phyloP scores from a whole-genome alignment of 805 yeast species.

The Spathaspora passalidarum region DNA sequence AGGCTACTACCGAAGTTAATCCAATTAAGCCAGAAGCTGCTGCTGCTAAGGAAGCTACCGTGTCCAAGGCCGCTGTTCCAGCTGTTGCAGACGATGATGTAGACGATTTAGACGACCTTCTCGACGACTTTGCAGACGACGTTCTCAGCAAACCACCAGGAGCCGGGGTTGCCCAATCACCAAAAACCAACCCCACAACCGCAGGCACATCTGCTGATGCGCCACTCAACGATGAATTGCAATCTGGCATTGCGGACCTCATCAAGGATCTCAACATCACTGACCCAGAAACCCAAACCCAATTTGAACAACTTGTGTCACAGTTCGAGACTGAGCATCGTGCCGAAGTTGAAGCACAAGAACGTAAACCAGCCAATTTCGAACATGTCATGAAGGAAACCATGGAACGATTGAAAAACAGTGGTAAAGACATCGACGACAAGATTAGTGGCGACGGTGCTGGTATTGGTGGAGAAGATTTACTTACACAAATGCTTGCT shows the following conservation, averaged over 20 bases:
- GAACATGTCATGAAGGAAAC: conserved; percentile 79
- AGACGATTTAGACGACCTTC: conserved; percentile 77
- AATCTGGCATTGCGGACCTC: conserved; percentile 38
- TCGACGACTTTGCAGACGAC: conserved; percentile 82
- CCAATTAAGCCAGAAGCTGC: neutral
- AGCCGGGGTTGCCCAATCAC: conserved; percentile 11
- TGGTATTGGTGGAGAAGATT: conserved; percentile 42
- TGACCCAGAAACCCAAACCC: conserved; percentile 51
- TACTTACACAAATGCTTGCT: conserved; percentile 61
- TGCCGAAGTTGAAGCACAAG: conserved; percentile 25
- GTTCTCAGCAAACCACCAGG: conserved; percentile 63
- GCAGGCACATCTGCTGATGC: conserved; percentile 4
- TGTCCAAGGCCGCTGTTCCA: neutral
- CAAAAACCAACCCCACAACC: conserved; percentile 1
- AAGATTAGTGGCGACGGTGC: conserved; percentile 45
- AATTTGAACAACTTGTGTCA: conserved; percentile 47
- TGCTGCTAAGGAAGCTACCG: neutral
- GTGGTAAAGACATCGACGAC: conserved; percentile 69
- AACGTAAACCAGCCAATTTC: conserved; percentile 43
- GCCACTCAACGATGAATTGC: conserved; percentile 31
- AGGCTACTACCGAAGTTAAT: neutral
- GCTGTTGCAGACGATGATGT: conserved; percentile 33
- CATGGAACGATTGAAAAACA: conserved; percentile 71
- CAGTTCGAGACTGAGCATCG: conserved; percentile 36
- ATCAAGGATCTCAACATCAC: conserved; percentile 46